phyloP scores from a whole-genome alignment of 2,329 filamentous ascomycete genomes.

The Fusarium circinatum region DNA sequence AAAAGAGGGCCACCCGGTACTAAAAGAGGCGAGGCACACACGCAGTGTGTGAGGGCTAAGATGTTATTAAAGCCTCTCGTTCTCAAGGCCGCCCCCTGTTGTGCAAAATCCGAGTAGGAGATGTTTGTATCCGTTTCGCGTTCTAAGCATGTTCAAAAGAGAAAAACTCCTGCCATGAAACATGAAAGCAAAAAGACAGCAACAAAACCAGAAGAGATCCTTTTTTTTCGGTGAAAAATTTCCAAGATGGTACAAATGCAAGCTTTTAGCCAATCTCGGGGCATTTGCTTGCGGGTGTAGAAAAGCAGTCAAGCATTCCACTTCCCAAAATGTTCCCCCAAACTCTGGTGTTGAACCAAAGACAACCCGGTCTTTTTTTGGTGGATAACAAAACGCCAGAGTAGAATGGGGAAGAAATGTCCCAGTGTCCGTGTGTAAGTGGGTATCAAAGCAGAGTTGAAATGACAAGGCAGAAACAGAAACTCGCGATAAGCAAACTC shows the following conservation, averaged over 20 bases:
- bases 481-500: conserved; percentile 19
- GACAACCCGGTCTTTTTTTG: conserved; percentile 29
- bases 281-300: conserved; percentile 37
- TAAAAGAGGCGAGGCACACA: conserved; percentile 24
- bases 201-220: conserved; percentile 32
- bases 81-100: not conserved
- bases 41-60: conserved; percentile 26
- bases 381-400: conserved; percentile 38
- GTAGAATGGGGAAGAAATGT: conserved; percentile 25
- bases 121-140: conserved; percentile 40
- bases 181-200: conserved; percentile 35
- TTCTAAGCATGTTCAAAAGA: conserved; percentile 37
- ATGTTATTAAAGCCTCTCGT: conserved; percentile 12
- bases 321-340: conserved; percentile 22
- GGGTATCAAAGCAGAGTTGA: conserved; percentile 43
- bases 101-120: conserved; percentile 31
- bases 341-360: conserved; percentile 31
- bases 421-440: conserved; percentile 26
- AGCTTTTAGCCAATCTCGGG: conserved; percentile 32
- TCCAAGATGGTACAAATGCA: conserved; percentile 37
- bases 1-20: conserved; percentile 8
- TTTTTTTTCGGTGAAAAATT: conserved; percentile 27
- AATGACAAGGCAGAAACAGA: conserved; percentile 34
- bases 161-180: conserved; percentile 34
- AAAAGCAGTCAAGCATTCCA: conserved; percentile 36